phyloP scores from a whole-genome alignment of 305 asterid genomes.

The Striga hermonthica region DNA sequence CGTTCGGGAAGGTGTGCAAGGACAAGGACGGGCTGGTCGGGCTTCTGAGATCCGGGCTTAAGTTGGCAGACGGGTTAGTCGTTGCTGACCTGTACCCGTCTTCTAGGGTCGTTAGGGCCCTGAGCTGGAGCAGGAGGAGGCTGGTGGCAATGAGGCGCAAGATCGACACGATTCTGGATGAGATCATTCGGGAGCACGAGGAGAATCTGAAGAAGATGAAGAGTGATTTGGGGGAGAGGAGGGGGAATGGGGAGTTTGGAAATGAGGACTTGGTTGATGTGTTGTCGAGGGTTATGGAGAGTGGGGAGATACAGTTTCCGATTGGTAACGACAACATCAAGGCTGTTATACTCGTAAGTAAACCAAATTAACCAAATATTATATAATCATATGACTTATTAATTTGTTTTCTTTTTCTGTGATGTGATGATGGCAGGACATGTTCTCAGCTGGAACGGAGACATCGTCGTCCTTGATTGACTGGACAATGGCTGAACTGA shows the following conservation, averaged over 20 bases:
- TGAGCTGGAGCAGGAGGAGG: constrained; percentile 26
- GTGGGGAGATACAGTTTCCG: not conserved
- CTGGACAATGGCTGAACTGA: constrained; percentile 46
- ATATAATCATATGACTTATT: no score
- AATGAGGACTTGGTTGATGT: not conserved
- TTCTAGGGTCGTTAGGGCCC: not conserved
- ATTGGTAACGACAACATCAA: not conserved
- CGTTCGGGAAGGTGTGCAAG: constrained; percentile 16
- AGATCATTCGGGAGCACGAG: constrained; percentile 14
- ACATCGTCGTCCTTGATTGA: constrained; percentile 37
- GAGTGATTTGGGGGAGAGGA: not conserved
- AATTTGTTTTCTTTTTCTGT: no score
- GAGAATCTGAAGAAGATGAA: constrained; percentile 5
- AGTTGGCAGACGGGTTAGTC: constrained; percentile 21
- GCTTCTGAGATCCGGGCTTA: constrained; percentile 7
- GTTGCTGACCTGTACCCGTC: constrained; percentile 22
- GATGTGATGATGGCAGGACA: constrained; percentile 37
- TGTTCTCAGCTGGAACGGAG: constrained; percentile 15
- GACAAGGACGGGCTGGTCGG: constrained; percentile 6
- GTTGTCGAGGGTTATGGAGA: not conserved
- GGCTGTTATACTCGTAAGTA: not conserved
- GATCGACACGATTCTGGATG: constrained; percentile 32
- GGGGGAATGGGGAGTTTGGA: not conserved
- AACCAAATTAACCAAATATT: no score
- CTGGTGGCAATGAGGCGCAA: constrained; percentile 21